Conservation (phyloP, 345 rosid species). For the Arabidopsis suecica region DNA sequence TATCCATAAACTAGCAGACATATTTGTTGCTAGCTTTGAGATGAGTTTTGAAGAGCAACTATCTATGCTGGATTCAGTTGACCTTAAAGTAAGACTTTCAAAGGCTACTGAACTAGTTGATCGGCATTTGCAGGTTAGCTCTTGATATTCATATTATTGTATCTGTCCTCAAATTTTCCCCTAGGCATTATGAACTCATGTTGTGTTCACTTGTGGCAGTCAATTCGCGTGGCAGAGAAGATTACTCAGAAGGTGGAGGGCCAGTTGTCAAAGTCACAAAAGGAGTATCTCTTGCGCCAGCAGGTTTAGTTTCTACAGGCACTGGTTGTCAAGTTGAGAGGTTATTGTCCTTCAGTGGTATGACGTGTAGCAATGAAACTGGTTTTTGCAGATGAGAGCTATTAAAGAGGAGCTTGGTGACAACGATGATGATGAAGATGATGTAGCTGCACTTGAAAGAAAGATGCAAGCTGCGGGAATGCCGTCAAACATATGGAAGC, state of each 20-base stretch:
- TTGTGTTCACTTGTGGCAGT: constrained; percentile 64
- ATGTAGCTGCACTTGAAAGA: constrained; percentile 89
- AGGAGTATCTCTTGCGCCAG: constrained; percentile 98
- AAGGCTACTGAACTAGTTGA: constrained; percentile 98
- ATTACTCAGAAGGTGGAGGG: constrained; percentile 99
- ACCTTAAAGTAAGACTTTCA: constrained; percentile 87
- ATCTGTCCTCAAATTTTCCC: constrained; percentile 18
- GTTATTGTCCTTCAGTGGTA: constrained; percentile 12
- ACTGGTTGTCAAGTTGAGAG: constrained; percentile 19
- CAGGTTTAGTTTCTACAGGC: constrained; percentile 68
- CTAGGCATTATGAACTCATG: constrained; percentile 39
- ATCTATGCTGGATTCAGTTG: constrained; percentile 93
- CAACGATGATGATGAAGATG: constrained; percentile 98
- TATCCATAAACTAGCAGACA: constrained; percentile 95
- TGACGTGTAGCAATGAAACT: constrained; percentile 24
- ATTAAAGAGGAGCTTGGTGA: constrained; percentile 99
- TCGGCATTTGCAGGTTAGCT: constrained; percentile 90
- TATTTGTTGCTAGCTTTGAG: constrained; percentile 99
- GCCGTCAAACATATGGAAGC: constrained; percentile 98
- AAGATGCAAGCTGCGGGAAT: constrained; percentile 97
- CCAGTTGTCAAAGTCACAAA: constrained; percentile 96
- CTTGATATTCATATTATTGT: constrained; percentile 28
- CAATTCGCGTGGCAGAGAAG: constrained; percentile 99
- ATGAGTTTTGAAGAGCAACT: constrained; percentile 98
- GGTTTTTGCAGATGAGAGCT: constrained; percentile 84